Evolutionary conservation across 805 yeast genomes (phyloP).

Genomic region (Yamadazyma scolyti): DNA sequence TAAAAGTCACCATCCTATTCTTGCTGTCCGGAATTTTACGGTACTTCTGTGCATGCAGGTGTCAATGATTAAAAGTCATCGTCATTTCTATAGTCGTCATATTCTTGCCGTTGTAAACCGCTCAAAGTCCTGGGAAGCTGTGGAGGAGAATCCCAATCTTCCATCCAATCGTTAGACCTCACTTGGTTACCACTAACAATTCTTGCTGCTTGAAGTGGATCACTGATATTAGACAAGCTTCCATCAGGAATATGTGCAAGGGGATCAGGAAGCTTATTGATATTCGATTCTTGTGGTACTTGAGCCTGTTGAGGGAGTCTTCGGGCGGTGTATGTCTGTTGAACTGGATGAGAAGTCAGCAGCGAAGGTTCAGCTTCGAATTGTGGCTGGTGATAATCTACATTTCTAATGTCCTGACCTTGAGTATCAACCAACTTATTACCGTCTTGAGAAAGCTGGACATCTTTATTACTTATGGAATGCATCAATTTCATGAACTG

Average conservation of each 20-base stretch:
- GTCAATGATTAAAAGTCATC: slow-evolving; percentile 23
- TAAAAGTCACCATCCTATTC: too few relatives aligned
- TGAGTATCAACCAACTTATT: slow-evolving; percentile 30
- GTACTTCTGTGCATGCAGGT: too few relatives aligned
- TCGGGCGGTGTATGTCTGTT: not conserved
- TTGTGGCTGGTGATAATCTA: not conserved
- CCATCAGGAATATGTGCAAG: slow-evolving; percentile 42
- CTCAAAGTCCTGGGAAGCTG: too few relatives aligned
- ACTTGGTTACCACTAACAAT: slow-evolving; percentile 41
- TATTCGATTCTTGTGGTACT: slow-evolving; percentile 1
- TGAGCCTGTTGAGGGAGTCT: not conserved
- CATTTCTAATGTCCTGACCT: slow-evolving; percentile 33
- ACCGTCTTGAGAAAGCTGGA: slow-evolving; percentile 32
- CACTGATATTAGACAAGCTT: slow-evolving; percentile 23
- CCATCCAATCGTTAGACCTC: slow-evolving; percentile 30
- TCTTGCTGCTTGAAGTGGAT: slow-evolving; percentile 37
- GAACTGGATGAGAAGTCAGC: not conserved
- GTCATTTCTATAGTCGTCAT: slow-evolving; percentile 39
- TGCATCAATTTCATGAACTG: slow-evolving; percentile 38
- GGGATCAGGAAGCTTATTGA: slow-evolving; percentile 34
- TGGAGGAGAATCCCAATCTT: slow-evolving; percentile 13
- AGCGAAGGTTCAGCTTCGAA: not conserved
- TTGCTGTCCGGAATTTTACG: too few relatives aligned
- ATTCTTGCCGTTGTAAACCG: slow-evolving; percentile 20
- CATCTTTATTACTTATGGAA: slow-evolving; percentile 31